Percentiles rank a stretch among this genome's conserved stretches.
These are phyloP conservation scores for Tripterygium wilfordii DNA, from an alignment of 177 flowering plant genomes.

Conservation along the genomic window DNA sequence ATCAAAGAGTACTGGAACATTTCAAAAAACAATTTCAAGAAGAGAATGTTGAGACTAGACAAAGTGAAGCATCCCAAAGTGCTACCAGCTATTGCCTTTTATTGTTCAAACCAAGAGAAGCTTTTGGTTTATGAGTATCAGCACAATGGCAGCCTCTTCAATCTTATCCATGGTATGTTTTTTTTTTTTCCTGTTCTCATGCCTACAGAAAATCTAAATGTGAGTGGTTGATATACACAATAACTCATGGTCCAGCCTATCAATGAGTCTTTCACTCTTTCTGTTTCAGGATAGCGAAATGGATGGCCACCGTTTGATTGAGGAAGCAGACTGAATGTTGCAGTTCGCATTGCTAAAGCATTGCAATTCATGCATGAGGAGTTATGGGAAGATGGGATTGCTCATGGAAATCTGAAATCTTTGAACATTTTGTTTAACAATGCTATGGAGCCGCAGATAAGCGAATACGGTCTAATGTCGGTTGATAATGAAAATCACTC, in stretches of 20 bases:
- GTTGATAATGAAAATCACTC: constrained; percentile 19
- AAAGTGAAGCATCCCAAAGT: constrained; percentile 37
- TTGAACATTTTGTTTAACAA: constrained; percentile 52
- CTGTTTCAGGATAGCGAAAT: constrained; percentile 43
- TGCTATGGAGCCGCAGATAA: constrained; percentile 45
- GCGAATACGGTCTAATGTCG: constrained; percentile 59
- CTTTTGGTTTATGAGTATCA: constrained; percentile 65
- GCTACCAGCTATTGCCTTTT: constrained; percentile 26
- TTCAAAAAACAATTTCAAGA: constrained; percentile 25
- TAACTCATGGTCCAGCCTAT: no score
- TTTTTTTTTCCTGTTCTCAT: not conserved
- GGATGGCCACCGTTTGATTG: constrained; percentile 44
- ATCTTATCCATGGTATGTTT: constrained; percentile 44
- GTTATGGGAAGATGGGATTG: constrained; percentile 36
- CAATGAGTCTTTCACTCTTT: no score
- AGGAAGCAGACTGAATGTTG: constrained; percentile 55
- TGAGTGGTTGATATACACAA: no score
- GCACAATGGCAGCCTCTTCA: constrained; percentile 54
- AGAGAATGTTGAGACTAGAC: constrained; percentile 31
- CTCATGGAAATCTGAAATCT: constrained; percentile 74
- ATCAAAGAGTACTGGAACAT: constrained; percentile 32
- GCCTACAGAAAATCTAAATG: not conserved
- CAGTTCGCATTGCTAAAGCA: constrained; percentile 42
- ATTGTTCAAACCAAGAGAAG: constrained; percentile 62
- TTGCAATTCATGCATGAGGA: constrained; percentile 52